phyloP scores from a whole-genome alignment of 768 basidiomycete genomes.

The Mycena albidolilacea region DNA sequence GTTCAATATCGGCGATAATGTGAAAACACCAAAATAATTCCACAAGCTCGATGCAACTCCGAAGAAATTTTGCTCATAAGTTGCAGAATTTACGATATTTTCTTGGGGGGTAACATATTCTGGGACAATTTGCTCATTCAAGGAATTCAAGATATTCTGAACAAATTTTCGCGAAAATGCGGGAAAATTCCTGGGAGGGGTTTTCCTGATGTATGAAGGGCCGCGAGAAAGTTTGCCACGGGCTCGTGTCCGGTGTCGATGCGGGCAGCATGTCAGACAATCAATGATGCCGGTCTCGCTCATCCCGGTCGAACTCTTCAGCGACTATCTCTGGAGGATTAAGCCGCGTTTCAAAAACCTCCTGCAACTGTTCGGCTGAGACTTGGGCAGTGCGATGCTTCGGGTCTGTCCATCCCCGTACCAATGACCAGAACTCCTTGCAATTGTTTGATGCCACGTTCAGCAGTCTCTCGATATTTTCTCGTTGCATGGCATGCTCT shows the following conservation, averaged over 20 bases:
- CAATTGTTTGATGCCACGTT: constrained; percentile 17
- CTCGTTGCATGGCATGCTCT: constrained; percentile 7
- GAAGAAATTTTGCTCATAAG: too few species aligned
- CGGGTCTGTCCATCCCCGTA: constrained; percentile 21
- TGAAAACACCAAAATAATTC: too few species aligned
- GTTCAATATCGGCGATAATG: constrained; percentile 19
- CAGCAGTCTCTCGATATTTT: constrained; percentile 17
- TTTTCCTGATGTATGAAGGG: too few species aligned
- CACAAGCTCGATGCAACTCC: too few species aligned
- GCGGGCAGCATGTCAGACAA: constrained; percentile 8
- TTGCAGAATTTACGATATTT: too few species aligned
- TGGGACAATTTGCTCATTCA: too few species aligned
- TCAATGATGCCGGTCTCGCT: constrained; percentile 15
- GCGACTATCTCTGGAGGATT: constrained; percentile 14
- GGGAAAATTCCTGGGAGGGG: too few species aligned
- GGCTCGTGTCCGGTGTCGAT: constrained; percentile 10
- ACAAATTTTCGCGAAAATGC: too few species aligned
- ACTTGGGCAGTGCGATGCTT: constrained; percentile 7
- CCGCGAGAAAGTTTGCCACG: constrained; percentile 14
- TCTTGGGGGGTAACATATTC: too few species aligned
- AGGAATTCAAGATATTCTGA: too few species aligned
- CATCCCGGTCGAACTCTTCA: constrained; percentile 13
- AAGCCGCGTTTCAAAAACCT: constrained; percentile 17
- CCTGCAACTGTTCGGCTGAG: constrained; percentile 7
- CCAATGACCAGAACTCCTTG: constrained; percentile 17